Evolutionary conservation across 768 basidiomycete species (phyloP), one percentile per base, ranked within the genome.

Genomic region (Lactifluus piperatus): DNA sequence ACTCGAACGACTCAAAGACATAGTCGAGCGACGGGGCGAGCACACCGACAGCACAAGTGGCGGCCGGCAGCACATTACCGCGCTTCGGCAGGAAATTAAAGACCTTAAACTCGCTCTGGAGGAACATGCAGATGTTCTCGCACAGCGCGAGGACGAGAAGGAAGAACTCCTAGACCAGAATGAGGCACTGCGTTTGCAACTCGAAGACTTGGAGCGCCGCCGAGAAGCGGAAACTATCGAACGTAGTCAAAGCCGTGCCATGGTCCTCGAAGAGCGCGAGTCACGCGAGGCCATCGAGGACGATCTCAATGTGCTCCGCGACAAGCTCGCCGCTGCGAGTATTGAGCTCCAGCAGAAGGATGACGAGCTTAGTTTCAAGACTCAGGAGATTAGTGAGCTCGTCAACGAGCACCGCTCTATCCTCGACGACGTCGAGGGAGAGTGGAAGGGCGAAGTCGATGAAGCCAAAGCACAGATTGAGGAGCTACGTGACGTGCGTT

Each of bases 401-500:
- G 78, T 92, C 5, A 74, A 73, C 6, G 87, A 92, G 67, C 87
- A 91, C 67, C 78, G 84, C 53, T 77, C 81, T 29, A 85, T 89
- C 54, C 81, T 91, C 3, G 79, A 80, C 20, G 78, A 80, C 2
- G 85, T 92, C 7, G 89, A 91, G 66, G 81, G 85, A 44, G 89
- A 91, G 65, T 95, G 92, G 92, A 75, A 86, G 56, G 88, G 87
- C 3, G 94, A 95, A 68, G 84, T 94, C 2, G 84, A 91, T 62
- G 90, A 92, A 63, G 83, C 84, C 2, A 77, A 85, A 59, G 79
- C 76, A 3, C 90, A 91, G 65, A 82, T 86, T 0, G 90, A 92
- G 56, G 90, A 94, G 69, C 76, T 90, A 16, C 78, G 79, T 26
- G 88, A 88, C 70, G 87, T 89, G 67, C 58, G 79, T 73, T 27